Conservation (phyloP, 768 basidiomycete genomes). For the Fistulinella prunicolor region DNA sequence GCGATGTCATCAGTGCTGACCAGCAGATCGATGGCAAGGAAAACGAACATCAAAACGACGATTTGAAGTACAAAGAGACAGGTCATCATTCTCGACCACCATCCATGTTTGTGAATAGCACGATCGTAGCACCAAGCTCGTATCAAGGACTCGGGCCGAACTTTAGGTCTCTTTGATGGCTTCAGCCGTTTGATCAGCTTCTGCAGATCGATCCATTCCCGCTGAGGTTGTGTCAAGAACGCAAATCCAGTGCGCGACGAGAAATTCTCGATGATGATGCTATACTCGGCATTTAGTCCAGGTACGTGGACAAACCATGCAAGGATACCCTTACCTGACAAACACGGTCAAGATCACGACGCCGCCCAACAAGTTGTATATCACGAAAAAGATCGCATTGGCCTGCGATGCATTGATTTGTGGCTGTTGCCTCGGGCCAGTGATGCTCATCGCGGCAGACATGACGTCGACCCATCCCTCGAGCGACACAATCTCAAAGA, state of each 20-base stretch:
- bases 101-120: slow-evolving; percentile 88
- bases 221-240: slow-evolving; percentile 79
- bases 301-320: neutral
- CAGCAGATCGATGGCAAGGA: neutral
- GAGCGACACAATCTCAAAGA: slow-evolving; percentile 94
- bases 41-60: slow-evolving; percentile 70
- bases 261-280: slow-evolving; percentile 96
- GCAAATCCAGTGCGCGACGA: slow-evolving; percentile 83
- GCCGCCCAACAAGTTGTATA: slow-evolving; percentile 88
- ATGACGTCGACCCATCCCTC: slow-evolving; percentile 98
- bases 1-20: neutral
- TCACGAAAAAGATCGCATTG: slow-evolving; percentile 88
- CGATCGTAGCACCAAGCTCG: slow-evolving; percentile 90
- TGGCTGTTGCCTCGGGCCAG: slow-evolving; percentile 67
- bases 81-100: slow-evolving; percentile 85
- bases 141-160: slow-evolving; percentile 49
- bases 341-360: slow-evolving; percentile 89
- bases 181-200: slow-evolving; percentile 84
- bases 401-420: slow-evolving; percentile 66
- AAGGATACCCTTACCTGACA: slow-evolving; percentile 60
- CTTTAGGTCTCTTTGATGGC: slow-evolving; percentile 78
- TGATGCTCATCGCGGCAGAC: slow-evolving; percentile 74
- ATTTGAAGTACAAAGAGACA: slow-evolving; percentile 79
- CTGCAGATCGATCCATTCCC: slow-evolving; percentile 92
- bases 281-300: slow-evolving; percentile 33